Evolutionary conservation across 2,329 filamentous ascomycete species (phyloP), one percentile per base, ranked within the genome.

Genomic region (Fusarium globosum): DNA sequence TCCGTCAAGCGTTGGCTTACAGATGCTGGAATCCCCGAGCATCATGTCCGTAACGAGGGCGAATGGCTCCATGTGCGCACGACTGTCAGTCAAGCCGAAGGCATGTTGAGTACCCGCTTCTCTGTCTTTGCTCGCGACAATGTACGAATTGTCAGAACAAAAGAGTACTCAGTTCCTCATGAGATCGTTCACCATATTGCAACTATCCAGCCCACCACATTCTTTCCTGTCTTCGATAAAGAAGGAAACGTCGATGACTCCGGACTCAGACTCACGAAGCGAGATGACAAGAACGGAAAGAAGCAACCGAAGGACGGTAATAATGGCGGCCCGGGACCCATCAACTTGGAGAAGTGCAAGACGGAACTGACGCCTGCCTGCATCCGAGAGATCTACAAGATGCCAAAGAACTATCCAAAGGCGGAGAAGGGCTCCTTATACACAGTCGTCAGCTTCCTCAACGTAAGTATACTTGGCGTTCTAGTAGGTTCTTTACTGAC

Each of bases 371-470:
- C 85, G 0, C 86, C 86, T 2, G 79, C 80, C 3, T 88, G 86
- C 38, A 67, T 88, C 9, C 81, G 82, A 43, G 80, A 83, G 12
- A 75, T 87, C 20, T 88, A 88, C 77, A 82, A 83, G 7, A 81
- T 87, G 33, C 80, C 79, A 33, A 36, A 79, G 14, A 79, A 82
- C 35, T 90, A 92, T 14, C 83, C 88, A 13, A 90, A 80, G 28
- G 88, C 90, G 16, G 88, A 85, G 76, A 89, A 85, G 30, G 92
- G 83, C 1, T 91, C 92, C 64, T 88, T 86, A 65, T 88, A 91
- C 57, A 92, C 91, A n/a, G 90, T 94, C 23, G 74, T 75, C 26
- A 86, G 85, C 9, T 88, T 86, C 68, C 73, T 82, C 1, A 79
- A 82, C 42, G 84, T 83, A 74, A 72, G 77, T 69, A 3, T 2